phyloP scores from a whole-genome alignment of 2,329 filamentous ascomycete genomes.

The Emydomyces testavorans region DNA sequence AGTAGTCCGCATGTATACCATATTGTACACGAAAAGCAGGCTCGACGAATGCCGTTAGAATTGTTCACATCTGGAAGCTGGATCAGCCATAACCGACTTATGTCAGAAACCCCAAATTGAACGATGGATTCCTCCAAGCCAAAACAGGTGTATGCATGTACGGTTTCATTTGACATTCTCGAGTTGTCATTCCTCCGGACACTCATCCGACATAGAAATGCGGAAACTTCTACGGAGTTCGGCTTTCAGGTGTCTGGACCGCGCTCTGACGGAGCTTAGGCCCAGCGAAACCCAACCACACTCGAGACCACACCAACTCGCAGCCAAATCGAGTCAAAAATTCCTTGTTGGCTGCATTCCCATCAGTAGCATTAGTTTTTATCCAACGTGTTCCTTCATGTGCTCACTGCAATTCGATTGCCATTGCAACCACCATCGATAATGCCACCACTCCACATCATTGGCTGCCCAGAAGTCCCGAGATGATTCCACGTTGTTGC shows the following conservation, averaged over 20 bases:
- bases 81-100: no score
- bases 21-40: no score
- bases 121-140: no score
- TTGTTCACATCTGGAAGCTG: no score
- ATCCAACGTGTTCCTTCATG: background rate
- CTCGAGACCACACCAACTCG: background rate
- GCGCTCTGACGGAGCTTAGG: conserved; percentile 1
- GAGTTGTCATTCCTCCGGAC: no score
- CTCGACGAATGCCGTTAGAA: no score
- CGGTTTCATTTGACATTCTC: no score
- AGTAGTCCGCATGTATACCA: no score
- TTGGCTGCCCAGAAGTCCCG: background rate
- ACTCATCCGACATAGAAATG: background rate
- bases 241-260: conserved; percentile 1
- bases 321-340: conserved; percentile 26
- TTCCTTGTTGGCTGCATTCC: conserved; percentile 16
- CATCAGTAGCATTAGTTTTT: background rate
- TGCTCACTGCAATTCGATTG: background rate
- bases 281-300: background rate
- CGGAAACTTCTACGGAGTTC: background rate
- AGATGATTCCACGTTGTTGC: background rate
- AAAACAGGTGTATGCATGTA: no score
- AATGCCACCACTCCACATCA: background rate
- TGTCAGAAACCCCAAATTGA: no score
- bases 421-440: background rate